Conservation (phyloP, 306 rosid species). For the Cucumis melo region DNA sequence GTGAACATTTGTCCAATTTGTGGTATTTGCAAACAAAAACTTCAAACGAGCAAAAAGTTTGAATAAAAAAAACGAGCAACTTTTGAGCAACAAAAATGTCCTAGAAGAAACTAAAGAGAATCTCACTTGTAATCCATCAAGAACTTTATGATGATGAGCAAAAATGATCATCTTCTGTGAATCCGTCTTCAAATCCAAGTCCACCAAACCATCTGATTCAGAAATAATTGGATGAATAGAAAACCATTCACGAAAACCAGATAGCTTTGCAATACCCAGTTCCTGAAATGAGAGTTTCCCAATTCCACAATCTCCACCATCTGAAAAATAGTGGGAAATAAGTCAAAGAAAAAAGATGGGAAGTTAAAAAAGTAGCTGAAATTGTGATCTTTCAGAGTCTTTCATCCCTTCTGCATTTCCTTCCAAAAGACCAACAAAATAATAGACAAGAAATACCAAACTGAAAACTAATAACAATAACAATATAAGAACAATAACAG, state of each 20-base stretch:
- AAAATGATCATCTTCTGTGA: slow-evolving; percentile 79
- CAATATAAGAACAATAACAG: neutral
- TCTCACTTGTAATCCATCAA: slow-evolving; percentile 75
- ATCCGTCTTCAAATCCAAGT: slow-evolving; percentile 21
- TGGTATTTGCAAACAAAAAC: neutral
- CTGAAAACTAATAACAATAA: neutral
- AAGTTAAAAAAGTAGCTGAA: neutral
- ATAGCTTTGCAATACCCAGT: slow-evolving; percentile 79
- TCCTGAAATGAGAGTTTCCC: slow-evolving; percentile 68
- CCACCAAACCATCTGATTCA: slow-evolving; percentile 34
- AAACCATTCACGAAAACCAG: slow-evolving; percentile 85
- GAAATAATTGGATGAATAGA: slow-evolving; percentile 66
- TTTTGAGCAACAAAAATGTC: neutral
- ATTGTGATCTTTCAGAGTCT: neutral
- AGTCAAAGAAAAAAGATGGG: neutral
- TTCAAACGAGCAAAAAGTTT: slow-evolving; percentile 9
- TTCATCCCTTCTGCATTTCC: neutral
- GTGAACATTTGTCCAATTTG: neutral
- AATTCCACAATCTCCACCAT: slow-evolving; percentile 8
- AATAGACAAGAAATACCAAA: neutral
- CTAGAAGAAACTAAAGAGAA: neutral
- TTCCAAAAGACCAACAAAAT: neutral
- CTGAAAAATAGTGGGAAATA: slow-evolving; percentile 16
- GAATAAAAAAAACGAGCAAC: neutral
- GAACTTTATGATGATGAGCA: slow-evolving; percentile 93